Base-by-base conservation (phyloP, 2,329 filamentous ascomycete genomes). In the Parascedosporium putredinis region DNA sequence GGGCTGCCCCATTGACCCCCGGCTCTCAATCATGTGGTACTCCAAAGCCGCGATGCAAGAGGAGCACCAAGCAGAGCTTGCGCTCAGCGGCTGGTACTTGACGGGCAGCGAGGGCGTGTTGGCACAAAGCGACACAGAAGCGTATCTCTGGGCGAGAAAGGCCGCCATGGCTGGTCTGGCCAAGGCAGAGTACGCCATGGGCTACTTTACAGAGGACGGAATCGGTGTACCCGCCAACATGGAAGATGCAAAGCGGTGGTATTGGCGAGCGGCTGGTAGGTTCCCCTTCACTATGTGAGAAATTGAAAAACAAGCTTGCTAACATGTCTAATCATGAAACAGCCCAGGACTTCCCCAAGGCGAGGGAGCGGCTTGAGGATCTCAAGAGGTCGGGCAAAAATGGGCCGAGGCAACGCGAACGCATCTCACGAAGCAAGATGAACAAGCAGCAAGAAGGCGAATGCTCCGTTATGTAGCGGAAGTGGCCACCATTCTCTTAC, bases 161-260 rank as follows among this genome's bases (percentile, higher is more conserved):
- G 91, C 93, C 2, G 93, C 93, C 0, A 80, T 83, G 55, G 86
- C 88, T 3, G 89, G 91, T 2, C 68, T 96, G 33, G 83, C 88
- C 6, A 98, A 97, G 72, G 93, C 93, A 0, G 87, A 97, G 69
- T 97, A 96, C 67, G 93, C 91, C 0, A 95, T 98, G 86, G 54
- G 54, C 3, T 96, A 97, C 67, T 96, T 95, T 62, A 94, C 88
- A 1, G 93, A 98, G 67, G 84, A 93, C 45, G 93, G 93, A 10
- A 97, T 98, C 58, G 93, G 93, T 25, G 83, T 88, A 55, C 75
- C 84, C 14, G 81, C 86, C 7, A 94, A 91, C 63, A 60, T 96
- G 58, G 93, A 98, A 60, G 93, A 97, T 68, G 93, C 91, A 20
- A 96, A 95, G 74, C 80, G 89, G 58, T 98, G 93, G 93, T 98